Conservation (phyloP, 768 basidiomycete species). For the Termitomyces sp. region DNA sequence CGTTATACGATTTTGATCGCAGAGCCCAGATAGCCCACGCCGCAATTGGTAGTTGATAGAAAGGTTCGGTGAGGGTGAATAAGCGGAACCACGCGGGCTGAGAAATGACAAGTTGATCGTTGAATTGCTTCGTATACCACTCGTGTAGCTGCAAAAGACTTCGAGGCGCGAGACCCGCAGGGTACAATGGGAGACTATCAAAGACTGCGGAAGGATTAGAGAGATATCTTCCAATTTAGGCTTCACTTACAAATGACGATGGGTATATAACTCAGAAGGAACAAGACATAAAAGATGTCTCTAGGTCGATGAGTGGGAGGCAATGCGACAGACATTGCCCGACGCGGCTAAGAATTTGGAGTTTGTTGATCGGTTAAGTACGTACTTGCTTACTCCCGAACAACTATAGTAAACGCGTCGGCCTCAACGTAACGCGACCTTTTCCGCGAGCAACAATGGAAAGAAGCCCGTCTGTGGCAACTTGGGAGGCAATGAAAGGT, state of each 20-base stretch:
- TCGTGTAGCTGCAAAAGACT: conserved; percentile 14
- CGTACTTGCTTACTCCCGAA: neutral
- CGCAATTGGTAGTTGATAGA: conserved; percentile 18
- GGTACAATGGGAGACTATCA: conserved; percentile 17
- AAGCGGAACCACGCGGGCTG: conserved; percentile 18
- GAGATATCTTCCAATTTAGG: neutral
- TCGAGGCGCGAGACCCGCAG: conserved; percentile 10
- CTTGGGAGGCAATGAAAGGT: conserved; percentile 8
- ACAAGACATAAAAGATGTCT: conserved; percentile 14
- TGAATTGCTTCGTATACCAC: conserved; percentile 14
- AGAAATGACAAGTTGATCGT: conserved; percentile 17
- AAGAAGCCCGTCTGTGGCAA: conserved; percentile 1
- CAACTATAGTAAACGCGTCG: neutral
- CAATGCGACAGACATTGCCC: conserved; percentile 7
- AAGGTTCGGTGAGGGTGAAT: conserved; percentile 14
- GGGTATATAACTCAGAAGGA: conserved; percentile 14
- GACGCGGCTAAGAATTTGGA: no score
- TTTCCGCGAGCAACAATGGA: neutral
- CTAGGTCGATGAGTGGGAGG: conserved; percentile 9
- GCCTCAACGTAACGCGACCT: neutral
- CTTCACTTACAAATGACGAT: conserved; percentile 11
- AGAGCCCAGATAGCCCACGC: conserved; percentile 17
- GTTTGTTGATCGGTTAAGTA: neutral
- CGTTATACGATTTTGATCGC: conserved; percentile 14
- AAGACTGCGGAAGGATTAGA: conserved; percentile 9